Evolutionary conservation across 345 rosid species (phyloP), one percentile per base, ranked within the genome.

Genomic region (Nasturtium officinale): DNA sequence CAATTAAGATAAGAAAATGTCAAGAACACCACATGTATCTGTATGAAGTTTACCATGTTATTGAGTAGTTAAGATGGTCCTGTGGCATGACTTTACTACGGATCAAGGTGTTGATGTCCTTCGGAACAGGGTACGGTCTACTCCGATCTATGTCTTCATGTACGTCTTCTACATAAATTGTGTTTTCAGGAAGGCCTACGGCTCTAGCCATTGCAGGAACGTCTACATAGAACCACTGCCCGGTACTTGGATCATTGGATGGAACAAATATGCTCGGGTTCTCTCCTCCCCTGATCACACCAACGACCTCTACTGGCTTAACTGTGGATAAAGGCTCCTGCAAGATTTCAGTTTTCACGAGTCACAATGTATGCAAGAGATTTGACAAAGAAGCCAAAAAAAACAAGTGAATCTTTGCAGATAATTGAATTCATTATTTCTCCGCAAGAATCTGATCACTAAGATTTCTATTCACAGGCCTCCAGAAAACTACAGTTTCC

Each of bases 71-170:
- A n/a, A 91, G 88, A 83, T 95, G 99, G 79, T 91, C 96, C 51
- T 87, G 96, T 11, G 99, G 99, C 99, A 90, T 95, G 52, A 95
- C 97, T 72, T 97, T 91, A 82, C 92, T 95, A 62, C 79, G 87
- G 61, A 91, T 86, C 86, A 95, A 85, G 33, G 88, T 81, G 59
- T 85, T 88, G 46, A 85, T 79, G 77, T 90, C 99, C 77, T 95
- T 95, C 0, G 96, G 94, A 64, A 95, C 77, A 75, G 99, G 99
- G 68, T 91, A 95, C 3, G 92, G 99, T 67, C 83, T 79, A 63
- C 98, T 85, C 15, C 86, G 83, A 64, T 86, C 85, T 57, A 90
- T 77, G 54, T 85, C 80, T 78, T 90, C 92, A 79, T 85, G 87
- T 30, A 73, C 78, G 72, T 91, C 97, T 66, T 91, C 99, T 58